Percentiles rank a stretch among this genome's conserved stretches.
Evolutionary conservation across 257 asterid genomes (phyloP).

Genomic region (Penstemon eatonii): DNA sequence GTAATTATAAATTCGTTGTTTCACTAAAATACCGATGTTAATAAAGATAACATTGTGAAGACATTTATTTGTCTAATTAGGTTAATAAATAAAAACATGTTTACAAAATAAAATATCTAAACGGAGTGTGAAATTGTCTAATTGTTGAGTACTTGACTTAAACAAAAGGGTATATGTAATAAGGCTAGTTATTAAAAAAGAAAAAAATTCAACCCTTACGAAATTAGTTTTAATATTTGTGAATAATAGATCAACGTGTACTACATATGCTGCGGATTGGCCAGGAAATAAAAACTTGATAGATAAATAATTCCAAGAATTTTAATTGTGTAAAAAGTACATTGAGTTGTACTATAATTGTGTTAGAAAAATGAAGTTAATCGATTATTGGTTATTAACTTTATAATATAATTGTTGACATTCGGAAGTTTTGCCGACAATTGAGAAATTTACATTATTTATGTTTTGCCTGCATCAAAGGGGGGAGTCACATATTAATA

Average conservation of each 20-base stretch:
- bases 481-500: neutral
- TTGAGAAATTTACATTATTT: neutral
- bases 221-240: neutral
- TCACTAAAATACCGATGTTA: too few relatives aligned
- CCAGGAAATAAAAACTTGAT: neutral
- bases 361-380: neutral
- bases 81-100: neutral
- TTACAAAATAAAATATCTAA: too few relatives aligned
- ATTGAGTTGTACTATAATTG: neutral
- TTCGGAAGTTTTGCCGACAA: slow-evolving; percentile 17
- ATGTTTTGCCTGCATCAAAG: neutral
- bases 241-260: slow-evolving; percentile 2
- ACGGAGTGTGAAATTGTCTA: too few relatives aligned
- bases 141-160: slow-evolving; percentile 14
- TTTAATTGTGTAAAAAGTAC: too few relatives aligned
- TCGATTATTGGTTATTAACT: slow-evolving; percentile 9
- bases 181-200: neutral
- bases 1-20: too few relatives aligned
- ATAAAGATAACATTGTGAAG: too few relatives aligned
- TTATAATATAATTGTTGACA: slow-evolving; percentile 31
- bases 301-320: neutral
- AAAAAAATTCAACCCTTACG: neutral
- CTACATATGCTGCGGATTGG: slow-evolving; percentile 8
- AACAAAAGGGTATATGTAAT: slow-evolving; percentile 1
- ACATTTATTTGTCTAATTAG: neutral